Evolutionary conservation across 352 stramenopile species (phyloP), one percentile per base, ranked within the genome.

Genomic region (Globisporangium splendens): DNA sequence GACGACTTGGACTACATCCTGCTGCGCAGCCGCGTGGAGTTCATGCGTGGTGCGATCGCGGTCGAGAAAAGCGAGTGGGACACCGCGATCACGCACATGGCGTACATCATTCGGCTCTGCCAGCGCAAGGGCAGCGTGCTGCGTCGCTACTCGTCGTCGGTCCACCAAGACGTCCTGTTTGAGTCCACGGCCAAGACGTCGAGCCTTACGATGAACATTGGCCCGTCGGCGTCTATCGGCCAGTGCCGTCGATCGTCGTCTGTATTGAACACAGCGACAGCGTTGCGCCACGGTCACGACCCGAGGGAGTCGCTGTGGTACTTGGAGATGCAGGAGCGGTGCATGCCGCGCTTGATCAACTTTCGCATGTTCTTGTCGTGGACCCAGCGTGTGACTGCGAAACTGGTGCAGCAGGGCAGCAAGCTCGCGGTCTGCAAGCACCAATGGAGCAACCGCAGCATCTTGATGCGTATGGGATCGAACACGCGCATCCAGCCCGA

Each of bases 41-140:
- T 89, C 59, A 75, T 92, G 54, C 76, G 70, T 17, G 82, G 82
- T 0, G 71, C 79, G 0, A 87, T 92, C 41, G 76, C 77, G 20
- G 73, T 92, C 21, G 72, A 89, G 65, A 86, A 75, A 68, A 86
- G 78, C 54, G 79, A 92, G 33, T 90, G 83, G 70, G 69, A 70
- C 17, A 54, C 73, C 14, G 82, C 82, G 0, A 77, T 86, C 44
- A 75, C 70, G 47, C 78, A 89, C 69, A 77, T 89, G 71, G 68
- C 70, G 8, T 86, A 77, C 59, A 76, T 89, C 48, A 78, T 83
- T 18, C 70, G 77, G 15, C 59, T 89, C 12, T 89, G 79, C 56
- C 73, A 81, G 62, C 75, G 77, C 57, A 89, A 89, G 20, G 76
- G 72, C 10, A 89, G 74, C 39, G 53, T 87, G 2, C 43, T 89